phyloP scores from a whole-genome alignment of 108 stramenopile genomes.

The Seminavis robusta region DNA sequence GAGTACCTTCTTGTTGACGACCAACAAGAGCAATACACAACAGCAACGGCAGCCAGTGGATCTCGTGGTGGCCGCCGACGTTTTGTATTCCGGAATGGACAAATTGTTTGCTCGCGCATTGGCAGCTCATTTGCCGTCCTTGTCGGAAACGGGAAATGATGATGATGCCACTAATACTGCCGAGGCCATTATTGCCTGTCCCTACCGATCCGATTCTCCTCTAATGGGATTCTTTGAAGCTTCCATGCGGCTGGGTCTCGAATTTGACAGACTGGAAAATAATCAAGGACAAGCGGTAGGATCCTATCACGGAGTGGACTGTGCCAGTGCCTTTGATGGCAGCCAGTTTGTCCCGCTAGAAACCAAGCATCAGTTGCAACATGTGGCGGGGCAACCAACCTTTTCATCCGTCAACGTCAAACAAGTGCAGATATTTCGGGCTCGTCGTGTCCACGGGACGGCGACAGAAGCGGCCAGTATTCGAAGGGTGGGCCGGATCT shows the following conservation, averaged over 20 bases:
- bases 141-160: background rate
- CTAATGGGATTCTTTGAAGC: background rate
- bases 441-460: background rate
- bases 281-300: background rate
- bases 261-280: constrained; percentile 5
- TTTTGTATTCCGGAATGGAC: constrained; percentile 14
- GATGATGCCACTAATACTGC: too few relatives aligned
- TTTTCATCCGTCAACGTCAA: background rate
- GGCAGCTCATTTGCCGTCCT: constrained; percentile 2
- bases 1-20: constrained; percentile 2
- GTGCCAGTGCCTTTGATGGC: background rate
- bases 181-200: constrained; percentile 11
- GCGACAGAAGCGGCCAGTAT: background rate
- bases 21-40: too few relatives aligned
- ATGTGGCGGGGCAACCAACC: background rate
- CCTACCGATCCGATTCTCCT: constrained; percentile 11
- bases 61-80: constrained; percentile 12
- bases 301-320: background rate
- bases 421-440: constrained; percentile 4
- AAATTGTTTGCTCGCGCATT: constrained; percentile 6
- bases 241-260: background rate
- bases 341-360: background rate
- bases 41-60: too few relatives aligned
- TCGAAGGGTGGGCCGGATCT: background rate
- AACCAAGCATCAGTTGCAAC: background rate